phyloP scores from a whole-genome alignment of 164 flowering plant species.

The Magnolia kwangsiensis region DNA sequence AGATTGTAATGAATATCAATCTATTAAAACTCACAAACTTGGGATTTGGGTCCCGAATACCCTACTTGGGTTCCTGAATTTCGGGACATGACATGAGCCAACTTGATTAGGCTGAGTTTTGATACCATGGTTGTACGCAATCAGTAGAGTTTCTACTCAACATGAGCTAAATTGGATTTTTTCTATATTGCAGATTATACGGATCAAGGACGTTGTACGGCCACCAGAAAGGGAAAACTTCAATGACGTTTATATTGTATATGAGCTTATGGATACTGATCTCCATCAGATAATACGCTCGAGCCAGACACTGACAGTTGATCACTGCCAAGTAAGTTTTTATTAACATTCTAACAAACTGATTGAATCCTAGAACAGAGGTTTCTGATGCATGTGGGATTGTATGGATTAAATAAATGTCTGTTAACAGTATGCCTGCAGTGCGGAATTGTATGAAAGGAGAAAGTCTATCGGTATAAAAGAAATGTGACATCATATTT shows the following conservation, averaged over 20 bases:
- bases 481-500: too few species aligned
- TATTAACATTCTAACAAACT: background rate
- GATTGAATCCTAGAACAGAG: background rate
- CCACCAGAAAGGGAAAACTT: slow-evolving; percentile 66
- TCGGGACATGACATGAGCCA: too few species aligned
- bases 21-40: too few species aligned
- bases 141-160: background rate
- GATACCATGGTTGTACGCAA: background rate
- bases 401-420: too few species aligned
- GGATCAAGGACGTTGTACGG: slow-evolving; percentile 72
- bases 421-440: too few species aligned
- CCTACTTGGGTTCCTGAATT: too few species aligned
- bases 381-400: background rate
- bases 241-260: slow-evolving; percentile 80
- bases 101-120: too few species aligned
- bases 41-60: too few species aligned
- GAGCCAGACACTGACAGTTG: slow-evolving; percentile 65
- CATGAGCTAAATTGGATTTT: background rate
- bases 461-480: too few species aligned
- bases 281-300: slow-evolving; percentile 82
- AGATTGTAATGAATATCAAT: too few species aligned
- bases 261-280: slow-evolving; percentile 89
- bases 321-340: slow-evolving; percentile 74
- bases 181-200: slow-evolving; percentile 49
- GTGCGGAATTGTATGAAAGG: too few species aligned